Percentiles rank a stretch among this genome's conserved stretches.
phyloP scores from a whole-genome alignment of 495 filamentous ascomycete species.

The Penicillium atrosanguineum region DNA sequence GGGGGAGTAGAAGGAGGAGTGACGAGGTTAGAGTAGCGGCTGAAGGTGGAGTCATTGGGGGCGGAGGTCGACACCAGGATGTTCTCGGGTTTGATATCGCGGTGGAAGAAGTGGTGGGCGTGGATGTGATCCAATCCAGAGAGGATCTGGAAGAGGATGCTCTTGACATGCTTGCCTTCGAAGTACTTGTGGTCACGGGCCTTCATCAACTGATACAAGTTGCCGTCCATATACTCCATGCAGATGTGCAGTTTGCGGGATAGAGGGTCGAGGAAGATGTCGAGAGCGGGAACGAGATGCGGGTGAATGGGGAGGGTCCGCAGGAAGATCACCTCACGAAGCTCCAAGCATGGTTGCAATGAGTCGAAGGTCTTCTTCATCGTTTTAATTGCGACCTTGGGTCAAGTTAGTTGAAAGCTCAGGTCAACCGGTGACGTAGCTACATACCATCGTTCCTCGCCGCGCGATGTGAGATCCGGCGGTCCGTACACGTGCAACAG shows the following conservation, averaged over 20 bases:
- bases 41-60: conserved; percentile 79
- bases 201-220: conserved; percentile 99
- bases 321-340: conserved; percentile 96
- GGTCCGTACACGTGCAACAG: conserved; percentile 83
- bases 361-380: conserved; percentile 99
- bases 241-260: conserved; percentile 95
- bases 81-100: conserved; percentile 99
- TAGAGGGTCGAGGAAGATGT: conserved; percentile 97
- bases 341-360: conserved; percentile 81
- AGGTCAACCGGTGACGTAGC: neutral
- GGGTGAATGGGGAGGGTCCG: conserved; percentile 80
- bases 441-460: conserved; percentile 80
- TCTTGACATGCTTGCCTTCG: conserved; percentile 91
- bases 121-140: conserved; percentile 96
- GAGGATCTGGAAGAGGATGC: conserved; percentile 95
- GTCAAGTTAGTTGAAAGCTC: neutral
- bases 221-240: conserved; percentile 99
- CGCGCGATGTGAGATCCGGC: conserved; percentile 87
- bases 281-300: conserved; percentile 92
- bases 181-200: conserved; percentile 90
- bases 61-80: conserved; percentile 95
- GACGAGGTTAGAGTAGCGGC: conserved; percentile 87
- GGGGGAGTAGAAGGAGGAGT: conserved; percentile 94
- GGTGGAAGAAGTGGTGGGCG: conserved; percentile 95
- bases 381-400: conserved; percentile 95